These are phyloP conservation scores for Boechera retrofracta DNA, from an alignment of 345 rosid species.

Conservation along the genomic window DNA sequence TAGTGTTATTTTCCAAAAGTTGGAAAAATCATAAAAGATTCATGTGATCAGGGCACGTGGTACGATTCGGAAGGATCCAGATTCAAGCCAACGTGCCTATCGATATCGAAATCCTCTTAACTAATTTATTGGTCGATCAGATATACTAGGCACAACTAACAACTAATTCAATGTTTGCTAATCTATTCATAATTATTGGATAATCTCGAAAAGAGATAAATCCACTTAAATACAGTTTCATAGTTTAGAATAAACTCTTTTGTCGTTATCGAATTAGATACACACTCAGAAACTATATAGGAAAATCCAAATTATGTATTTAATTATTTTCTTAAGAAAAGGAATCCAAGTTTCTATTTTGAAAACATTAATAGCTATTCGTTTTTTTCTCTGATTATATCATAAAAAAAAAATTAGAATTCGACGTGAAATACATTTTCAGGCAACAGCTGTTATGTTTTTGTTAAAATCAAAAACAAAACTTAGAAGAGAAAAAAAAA, in stretches of 20 bases:
- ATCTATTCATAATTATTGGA: conserved; percentile 2
- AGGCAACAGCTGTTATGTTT: conserved; percentile 23
- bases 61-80: conserved; percentile 3
- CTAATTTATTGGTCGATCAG: neutral
- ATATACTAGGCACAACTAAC: neutral
- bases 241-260: neutral
- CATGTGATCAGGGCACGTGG: conserved; percentile 42
- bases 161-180: conserved; percentile 4
- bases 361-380: no score
- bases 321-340: neutral
- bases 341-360: neutral
- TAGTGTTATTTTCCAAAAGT: neutral
- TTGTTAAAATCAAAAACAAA: neutral
- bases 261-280: neutral
- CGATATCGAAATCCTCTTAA: neutral
- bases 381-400: no score
- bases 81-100: conserved; percentile 26
- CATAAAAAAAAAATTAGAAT: no score
- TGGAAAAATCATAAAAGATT: conserved; percentile 23
- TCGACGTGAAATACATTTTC: neutral
- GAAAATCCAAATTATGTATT: neutral
- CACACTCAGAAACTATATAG: neutral
- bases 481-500: neutral
- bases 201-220: conserved; percentile 7
- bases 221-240: neutral